Base-by-base conservation (phyloP, 2,329 filamentous ascomycete species). In the Herpotrichia juniperi region DNA sequence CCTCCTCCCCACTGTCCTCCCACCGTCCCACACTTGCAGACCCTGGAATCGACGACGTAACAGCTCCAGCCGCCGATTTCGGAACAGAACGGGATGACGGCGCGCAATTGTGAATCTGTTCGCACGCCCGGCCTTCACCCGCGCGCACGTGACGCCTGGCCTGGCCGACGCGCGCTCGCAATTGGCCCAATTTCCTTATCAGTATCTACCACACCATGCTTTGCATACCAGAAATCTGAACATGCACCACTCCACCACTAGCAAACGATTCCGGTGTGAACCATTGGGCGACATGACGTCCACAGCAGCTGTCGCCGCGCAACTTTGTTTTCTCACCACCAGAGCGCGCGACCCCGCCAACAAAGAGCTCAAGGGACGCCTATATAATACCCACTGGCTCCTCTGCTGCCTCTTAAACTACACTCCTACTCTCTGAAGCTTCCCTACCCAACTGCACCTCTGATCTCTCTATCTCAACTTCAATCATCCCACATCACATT, bases 241-340 rank as follows among this genome's bases (percentile, higher is more conserved):
- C 40, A 56, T 34, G 46, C 44, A 48, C 42, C 62, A 50, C 58
- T 61, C 53, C 62, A 59, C 68, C 67, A 69, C 61, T 68, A 54
- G 58, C 54, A 61, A 92, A 43, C 83, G 86, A 72, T 84, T 59
- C 88, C 91, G 44, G 91, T 96, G 80, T 96, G 92, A 92, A 96
- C 93, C 48, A 96, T 97, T 75, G 91, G 90, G 82, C 89, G 71
- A 81, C 96, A 42, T 88, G 88, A 78, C 86, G 87, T 71, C 83
- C 85, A 58, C n/a, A 83, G 88, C 58, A 58, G 51, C 57, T 53
- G 31, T 46, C 49, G 37, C 30, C 39, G 45, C 44, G 26, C 24
- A 46, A 22, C 51, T 61, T 62, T 57, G 52, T 57, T 58, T 62
- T 62, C 52, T 53, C 48, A 51, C 48, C 40, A 44, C 52, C 45